Percentiles rank a stretch among this genome's conserved stretches.
Evolutionary conservation across 352 stramenopile species (phyloP).

Genomic region (Phytophthora pluvialis): DNA sequence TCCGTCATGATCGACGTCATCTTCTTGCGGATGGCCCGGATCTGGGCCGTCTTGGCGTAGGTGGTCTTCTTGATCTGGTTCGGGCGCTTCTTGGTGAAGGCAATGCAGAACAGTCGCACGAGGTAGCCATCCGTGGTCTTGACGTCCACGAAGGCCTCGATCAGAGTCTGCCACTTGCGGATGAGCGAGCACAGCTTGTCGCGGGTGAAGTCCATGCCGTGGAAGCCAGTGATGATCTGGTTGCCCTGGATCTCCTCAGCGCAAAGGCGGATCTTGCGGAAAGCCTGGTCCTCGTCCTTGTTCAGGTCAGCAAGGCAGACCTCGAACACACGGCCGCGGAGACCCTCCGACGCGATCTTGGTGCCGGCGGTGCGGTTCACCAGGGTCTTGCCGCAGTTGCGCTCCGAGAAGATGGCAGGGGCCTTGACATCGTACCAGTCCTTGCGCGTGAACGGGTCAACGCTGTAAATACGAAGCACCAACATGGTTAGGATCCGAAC

Average conservation of each 20-base stretch:
- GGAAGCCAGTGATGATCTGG: conserved; percentile 88
- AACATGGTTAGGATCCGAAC: conserved; percentile 13
- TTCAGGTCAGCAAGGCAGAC: conserved; percentile 99
- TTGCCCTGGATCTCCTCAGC: conserved; percentile 97
- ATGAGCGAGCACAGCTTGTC: conserved; percentile 99
- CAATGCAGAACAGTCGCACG: conserved; percentile 99
- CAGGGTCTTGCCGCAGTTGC: conserved; percentile 98
- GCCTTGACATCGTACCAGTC: conserved; percentile 98
- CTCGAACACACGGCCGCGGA: conserved; percentile 99
- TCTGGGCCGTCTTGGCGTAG: conserved; percentile 98
- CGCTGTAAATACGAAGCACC: conserved; percentile 45
- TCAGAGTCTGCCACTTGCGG: conserved; percentile 99
- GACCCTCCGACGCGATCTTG: conserved; percentile 98
- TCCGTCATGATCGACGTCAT: conserved; percentile 99
- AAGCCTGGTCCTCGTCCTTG: conserved; percentile 97
- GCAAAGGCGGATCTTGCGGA: conserved; percentile 99
- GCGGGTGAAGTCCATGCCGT: conserved; percentile 95
- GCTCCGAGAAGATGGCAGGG: conserved; percentile 97
- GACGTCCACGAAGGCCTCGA: conserved; percentile 99
- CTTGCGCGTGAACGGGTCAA: conserved; percentile 99
- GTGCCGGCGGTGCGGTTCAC: conserved; percentile 97
- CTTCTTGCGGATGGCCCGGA: conserved; percentile 98
- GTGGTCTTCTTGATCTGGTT: conserved; percentile 99
- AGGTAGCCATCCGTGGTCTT: conserved; percentile 99
- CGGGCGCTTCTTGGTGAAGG: conserved; percentile 99